Evolutionary conservation across 2,329 filamentous ascomycete genomes (phyloP).

Genomic region (Colletotrichum sublineola): DNA sequence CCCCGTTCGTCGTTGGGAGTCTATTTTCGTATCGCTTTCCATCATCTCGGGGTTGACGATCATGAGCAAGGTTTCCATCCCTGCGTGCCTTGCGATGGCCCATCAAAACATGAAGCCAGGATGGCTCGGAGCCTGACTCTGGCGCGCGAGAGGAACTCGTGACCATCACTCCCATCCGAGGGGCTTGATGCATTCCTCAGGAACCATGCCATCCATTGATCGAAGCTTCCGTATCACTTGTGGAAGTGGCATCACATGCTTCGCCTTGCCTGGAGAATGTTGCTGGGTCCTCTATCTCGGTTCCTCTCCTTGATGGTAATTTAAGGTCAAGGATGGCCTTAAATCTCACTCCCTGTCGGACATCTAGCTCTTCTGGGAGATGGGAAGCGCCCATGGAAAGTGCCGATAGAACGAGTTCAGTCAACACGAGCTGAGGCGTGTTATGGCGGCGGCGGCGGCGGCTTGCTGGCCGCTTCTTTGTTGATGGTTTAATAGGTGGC

Average conservation of each 20-base stretch:
- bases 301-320: neutral
- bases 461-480: neutral
- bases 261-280: neutral
- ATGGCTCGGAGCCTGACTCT: neutral
- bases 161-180: neutral
- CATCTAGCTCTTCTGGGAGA: neutral
- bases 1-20: neutral
- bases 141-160: neutral
- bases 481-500: neutral
- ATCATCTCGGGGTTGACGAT: neutral
- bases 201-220: neutral
- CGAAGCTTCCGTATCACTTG: neutral
- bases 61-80: constrained; percentile 4
- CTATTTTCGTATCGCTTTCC: neutral
- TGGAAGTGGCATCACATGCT: constrained; percentile 6
- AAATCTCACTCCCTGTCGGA: neutral
- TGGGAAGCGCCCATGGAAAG: neutral
- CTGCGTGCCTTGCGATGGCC: neutral
- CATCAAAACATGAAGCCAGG: neutral
- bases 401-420: neutral
- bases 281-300: neutral
- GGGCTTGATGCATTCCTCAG: neutral
- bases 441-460: neutral
- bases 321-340: neutral
- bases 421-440: neutral